Percentiles rank a stretch among this genome's conserved stretches.
phyloP scores from a whole-genome alignment of 2,329 filamentous ascomycete genomes.

The Penicillium corylophilum region DNA sequence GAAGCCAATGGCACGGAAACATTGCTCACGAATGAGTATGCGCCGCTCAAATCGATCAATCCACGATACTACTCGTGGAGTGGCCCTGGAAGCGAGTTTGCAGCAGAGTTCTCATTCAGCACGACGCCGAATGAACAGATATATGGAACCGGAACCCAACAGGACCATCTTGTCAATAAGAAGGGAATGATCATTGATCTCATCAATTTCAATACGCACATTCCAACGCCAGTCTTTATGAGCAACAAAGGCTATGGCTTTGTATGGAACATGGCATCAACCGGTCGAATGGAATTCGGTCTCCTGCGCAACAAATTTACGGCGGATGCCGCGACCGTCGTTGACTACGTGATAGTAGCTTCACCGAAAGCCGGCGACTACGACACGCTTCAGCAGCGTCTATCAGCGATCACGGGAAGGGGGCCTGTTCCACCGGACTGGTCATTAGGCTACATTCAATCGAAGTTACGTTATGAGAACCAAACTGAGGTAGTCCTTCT shows the following conservation, averaged over 20 bases:
- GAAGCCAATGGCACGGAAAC: slow-evolving; percentile 36
- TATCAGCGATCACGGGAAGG: slow-evolving; percentile 55
- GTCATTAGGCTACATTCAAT: slow-evolving; percentile 65
- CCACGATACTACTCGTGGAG: slow-evolving; percentile 38
- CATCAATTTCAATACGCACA: slow-evolving; percentile 64
- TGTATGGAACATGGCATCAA: slow-evolving; percentile 63
- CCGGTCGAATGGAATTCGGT: slow-evolving; percentile 60
- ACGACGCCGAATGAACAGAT: slow-evolving; percentile 53
- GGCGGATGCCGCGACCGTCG: slow-evolving; percentile 51
- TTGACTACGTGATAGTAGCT: slow-evolving; percentile 63
- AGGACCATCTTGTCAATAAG: slow-evolving; percentile 59
- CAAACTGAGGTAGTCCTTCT: slow-evolving; percentile 60
- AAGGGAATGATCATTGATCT: slow-evolving; percentile 62
- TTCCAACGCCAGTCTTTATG: slow-evolving; percentile 59
- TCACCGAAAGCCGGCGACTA: slow-evolving; percentile 47
- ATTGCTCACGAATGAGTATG: slow-evolving; percentile 38
- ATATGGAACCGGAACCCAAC: slow-evolving; percentile 65
- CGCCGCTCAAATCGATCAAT: slow-evolving; percentile 35
- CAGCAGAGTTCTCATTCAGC: slow-evolving; percentile 37
- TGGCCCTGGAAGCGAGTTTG: slow-evolving; percentile 36
- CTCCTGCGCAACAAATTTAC: slow-evolving; percentile 60
- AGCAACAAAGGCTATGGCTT: slow-evolving; percentile 60
- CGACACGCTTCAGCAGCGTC: slow-evolving; percentile 53
- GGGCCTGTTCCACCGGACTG: slow-evolving; percentile 64
- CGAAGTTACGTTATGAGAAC: slow-evolving; percentile 62